Evolutionary conservation across 345 rosid species (phyloP), one percentile per base, ranked within the genome.

Genomic region (Lagerstroemia speciosa): DNA sequence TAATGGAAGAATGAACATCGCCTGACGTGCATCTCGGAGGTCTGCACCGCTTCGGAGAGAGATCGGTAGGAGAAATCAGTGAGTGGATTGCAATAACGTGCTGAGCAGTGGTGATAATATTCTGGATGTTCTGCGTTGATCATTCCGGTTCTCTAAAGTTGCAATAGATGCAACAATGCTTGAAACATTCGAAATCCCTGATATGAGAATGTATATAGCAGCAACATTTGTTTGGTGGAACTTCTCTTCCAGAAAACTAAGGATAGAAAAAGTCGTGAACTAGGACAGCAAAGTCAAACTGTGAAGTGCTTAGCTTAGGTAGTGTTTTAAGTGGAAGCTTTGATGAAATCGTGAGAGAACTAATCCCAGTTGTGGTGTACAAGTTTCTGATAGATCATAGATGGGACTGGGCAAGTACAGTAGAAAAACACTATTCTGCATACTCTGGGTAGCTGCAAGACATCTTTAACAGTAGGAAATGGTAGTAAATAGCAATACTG

Each of bases 1-100:
- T 91, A 91, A 50, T 91, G 97, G 97, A 91, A 91, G 84, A 87
- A 81, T 53, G 97, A 91, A 77, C 95, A 91, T 76, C 85, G 97
- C 61, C 72, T 89, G 81, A 73, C 65, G 79, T 91, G 97, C 73
- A 82, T 88, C 9, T 81, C 91, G 17, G 97, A 91, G 75, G 82
- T 69, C 77, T 91, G 97, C 81, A 89, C 97, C 22, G 83, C 97
- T 41, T 69, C 95, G 45, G 95, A 91, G 81, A 77, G 91, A 33
- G 97, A 91, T 80, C 97, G 95, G 24, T 85, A 82, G 63, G 97
- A 91, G 85, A 91, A 85, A 83, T 48, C 93, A 11, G 97, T 91
- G 69, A 74, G 86, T 81, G 22, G 14, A 48, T 11, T 53, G 4
- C 2, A 11, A 30, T 29, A 58, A 12, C 15, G 34, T 30, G 62